Evolutionary conservation across 257 asterid genomes (phyloP).

Genomic region (Fraxinus pennsylvanica): DNA sequence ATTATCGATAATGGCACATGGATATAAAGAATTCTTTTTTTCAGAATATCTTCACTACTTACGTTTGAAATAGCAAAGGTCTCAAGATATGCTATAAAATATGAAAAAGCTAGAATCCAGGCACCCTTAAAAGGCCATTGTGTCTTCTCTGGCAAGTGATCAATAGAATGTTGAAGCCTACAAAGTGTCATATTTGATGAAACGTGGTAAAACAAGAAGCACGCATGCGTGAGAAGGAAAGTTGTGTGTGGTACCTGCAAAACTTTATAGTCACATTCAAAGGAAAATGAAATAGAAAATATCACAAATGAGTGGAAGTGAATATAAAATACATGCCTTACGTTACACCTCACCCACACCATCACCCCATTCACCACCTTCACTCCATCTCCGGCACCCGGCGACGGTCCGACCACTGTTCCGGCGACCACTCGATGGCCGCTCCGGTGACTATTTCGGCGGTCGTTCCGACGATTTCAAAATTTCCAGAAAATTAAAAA

Average conservation of each 20-base stretch:
- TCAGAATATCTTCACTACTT: slow-evolving; percentile 32
- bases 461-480: too few relatives aligned
- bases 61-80: slow-evolving; percentile 87
- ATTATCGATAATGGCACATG: neutral
- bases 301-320: neutral
- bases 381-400: too few relatives aligned
- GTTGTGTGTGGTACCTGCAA: slow-evolving; percentile 93
- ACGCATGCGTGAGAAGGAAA: slow-evolving; percentile 86
- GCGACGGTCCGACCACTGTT: too few relatives aligned
- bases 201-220: slow-evolving; percentile 95
- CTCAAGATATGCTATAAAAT: slow-evolving; percentile 86
- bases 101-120: slow-evolving; percentile 82
- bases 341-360: slow-evolving; percentile 19
- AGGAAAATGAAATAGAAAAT: neutral
- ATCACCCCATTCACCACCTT: too few relatives aligned
- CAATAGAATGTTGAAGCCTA: slow-evolving; percentile 63
- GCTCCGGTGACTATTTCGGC: too few relatives aligned
- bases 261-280: slow-evolving; percentile 1
- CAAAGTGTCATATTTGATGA: slow-evolving; percentile 85
- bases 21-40: slow-evolving; percentile 8
- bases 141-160: slow-evolving; percentile 66
- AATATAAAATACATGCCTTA: slow-evolving; percentile 35
- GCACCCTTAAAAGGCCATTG: slow-evolving; percentile 68
- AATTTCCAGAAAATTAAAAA: too few relatives aligned
- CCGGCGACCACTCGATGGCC: too few relatives aligned